phyloP scores from a whole-genome alignment of 2,329 filamentous ascomycete species.

The Blumeria graminis region DNA sequence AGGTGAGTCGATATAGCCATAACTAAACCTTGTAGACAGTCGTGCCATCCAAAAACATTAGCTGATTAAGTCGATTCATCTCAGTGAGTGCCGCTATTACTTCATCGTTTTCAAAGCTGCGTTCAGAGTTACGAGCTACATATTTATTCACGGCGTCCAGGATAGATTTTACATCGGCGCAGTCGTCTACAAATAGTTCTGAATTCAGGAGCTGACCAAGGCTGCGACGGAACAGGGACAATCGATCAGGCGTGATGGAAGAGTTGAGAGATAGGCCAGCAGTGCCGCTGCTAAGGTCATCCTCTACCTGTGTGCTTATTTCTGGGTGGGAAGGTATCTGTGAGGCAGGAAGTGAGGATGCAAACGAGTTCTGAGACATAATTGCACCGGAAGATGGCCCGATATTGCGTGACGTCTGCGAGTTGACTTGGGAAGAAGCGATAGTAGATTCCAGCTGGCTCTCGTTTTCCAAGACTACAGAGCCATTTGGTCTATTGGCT shows the following conservation, averaged over 20 bases:
- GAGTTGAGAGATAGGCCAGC: constrained; percentile 11
- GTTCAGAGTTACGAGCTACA: constrained; percentile 27
- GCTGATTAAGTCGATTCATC: constrained; percentile 64
- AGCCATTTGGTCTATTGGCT: constrained; percentile 11
- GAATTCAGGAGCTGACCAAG: constrained; percentile 67
- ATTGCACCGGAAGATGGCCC: constrained; percentile 5
- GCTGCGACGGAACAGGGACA: constrained; percentile 53
- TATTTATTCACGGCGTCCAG: constrained; percentile 57
- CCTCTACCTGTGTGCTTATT: constrained; percentile 6
- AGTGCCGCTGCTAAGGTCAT: constrained; percentile 12
- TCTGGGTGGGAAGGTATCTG: constrained; percentile 12
- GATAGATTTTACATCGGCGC: constrained; percentile 49
- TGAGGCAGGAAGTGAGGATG: constrained; percentile 17
- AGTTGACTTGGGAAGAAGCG: constrained; percentile 2
- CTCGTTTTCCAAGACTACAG: not conserved
- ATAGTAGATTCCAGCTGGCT: constrained; percentile 5
- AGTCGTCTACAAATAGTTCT: constrained; percentile 67
- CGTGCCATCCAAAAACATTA: constrained; percentile 53
- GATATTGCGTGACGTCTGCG: constrained; percentile 2
- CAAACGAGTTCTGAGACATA: constrained; percentile 17
- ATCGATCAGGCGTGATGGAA: constrained; percentile 26
- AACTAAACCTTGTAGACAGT: constrained; percentile 44
- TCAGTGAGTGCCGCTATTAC: constrained; percentile 52
- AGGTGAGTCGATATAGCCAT: no score
- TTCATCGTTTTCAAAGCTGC: constrained; percentile 45